phyloP scores from a whole-genome alignment of 371 early-diverging fungal species.

The Lichtheimia ramosa region DNA sequence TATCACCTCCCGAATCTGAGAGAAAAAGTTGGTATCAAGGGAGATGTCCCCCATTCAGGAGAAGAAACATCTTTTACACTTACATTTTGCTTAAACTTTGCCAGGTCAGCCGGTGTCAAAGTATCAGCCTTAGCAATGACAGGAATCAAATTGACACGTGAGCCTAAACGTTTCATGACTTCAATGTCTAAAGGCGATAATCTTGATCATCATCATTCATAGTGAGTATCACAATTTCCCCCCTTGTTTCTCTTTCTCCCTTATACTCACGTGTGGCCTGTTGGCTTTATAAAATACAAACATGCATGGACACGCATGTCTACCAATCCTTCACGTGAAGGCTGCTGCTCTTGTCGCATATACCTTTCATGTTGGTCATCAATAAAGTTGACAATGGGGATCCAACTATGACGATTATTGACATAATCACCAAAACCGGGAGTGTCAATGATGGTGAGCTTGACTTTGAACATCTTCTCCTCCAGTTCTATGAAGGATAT shows the following conservation, averaged over 20 bases:
- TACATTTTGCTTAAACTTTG: conserved; percentile 74
- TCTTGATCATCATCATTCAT: conserved; percentile 45
- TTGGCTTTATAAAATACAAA: conserved; percentile 91
- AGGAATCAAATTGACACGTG: conserved; percentile 87
- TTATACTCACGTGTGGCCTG: conserved; percentile 71
- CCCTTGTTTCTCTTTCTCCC: not conserved
- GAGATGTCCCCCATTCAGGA: no score
- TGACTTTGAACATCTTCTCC: conserved; percentile 94
- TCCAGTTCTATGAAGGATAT: conserved; percentile 65
- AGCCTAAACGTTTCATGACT: conserved; percentile 84
- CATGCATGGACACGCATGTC: conserved; percentile 88
- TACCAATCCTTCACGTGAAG: conserved; percentile 54
- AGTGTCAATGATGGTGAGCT: conserved; percentile 87
- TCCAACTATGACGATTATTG: conserved; percentile 70
- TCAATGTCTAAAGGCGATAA: conserved; percentile 91
- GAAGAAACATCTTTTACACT: not conserved
- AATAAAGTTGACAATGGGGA: conserved; percentile 76
- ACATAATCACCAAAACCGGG: conserved; percentile 91
- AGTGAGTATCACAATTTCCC: not conserved
- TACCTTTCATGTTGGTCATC: conserved; percentile 94
- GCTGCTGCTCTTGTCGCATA: conserved; percentile 72
- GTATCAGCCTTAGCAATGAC: conserved; percentile 74
- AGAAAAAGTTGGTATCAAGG: not conserved
- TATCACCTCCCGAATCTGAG: conserved; percentile 71
- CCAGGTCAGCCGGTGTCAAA: conserved; percentile 77